A percentile compares a stretch with the other conserved stretches of the same genome.
Conservation (phyloP, 2,329 filamentous ascomycete genomes). For the Dactylella cylindrospora region DNA sequence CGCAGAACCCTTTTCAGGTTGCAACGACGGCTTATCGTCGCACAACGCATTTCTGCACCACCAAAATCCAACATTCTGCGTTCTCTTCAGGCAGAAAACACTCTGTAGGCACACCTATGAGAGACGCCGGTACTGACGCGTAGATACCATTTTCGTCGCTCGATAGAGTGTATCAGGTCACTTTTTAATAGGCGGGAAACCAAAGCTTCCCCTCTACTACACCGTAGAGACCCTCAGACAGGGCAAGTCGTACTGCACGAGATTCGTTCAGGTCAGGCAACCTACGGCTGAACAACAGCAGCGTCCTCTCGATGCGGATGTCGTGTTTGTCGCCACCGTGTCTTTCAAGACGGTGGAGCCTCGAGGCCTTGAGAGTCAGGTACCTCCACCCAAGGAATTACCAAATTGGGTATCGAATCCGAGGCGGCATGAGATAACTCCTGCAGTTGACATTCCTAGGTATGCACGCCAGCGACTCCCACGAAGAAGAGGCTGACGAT, state of each 20-base stretch:
- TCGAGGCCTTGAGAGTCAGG: conserved; percentile 27
- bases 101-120: no score
- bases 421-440: conserved; percentile 16
- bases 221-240: conserved; percentile 55
- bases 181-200: conserved; percentile 57
- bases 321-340: conserved; percentile 31
- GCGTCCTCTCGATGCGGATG: conserved; percentile 28
- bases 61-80: conserved; percentile 53
- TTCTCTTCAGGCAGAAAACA: neutral
- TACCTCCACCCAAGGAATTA: conserved; percentile 32
- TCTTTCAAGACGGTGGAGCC: conserved; percentile 42
- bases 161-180: conserved; percentile 56
- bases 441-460: conserved; percentile 37
- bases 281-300: conserved; percentile 49
- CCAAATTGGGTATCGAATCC: conserved; percentile 31
- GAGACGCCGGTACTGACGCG: neutral
- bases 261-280: conserved; percentile 58
- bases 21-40: conserved; percentile 4
- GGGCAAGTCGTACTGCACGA: conserved; percentile 58
- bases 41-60: conserved; percentile 29
- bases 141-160: neutral
- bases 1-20: neutral
- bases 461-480: no score
- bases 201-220: conserved; percentile 60
- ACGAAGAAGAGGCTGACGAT: no score